Percentiles rank a stretch among this genome's conserved stretches.
phyloP scores from a whole-genome alignment of 2,329 filamentous ascomycete genomes.

The Aspergillus sp. region DNA sequence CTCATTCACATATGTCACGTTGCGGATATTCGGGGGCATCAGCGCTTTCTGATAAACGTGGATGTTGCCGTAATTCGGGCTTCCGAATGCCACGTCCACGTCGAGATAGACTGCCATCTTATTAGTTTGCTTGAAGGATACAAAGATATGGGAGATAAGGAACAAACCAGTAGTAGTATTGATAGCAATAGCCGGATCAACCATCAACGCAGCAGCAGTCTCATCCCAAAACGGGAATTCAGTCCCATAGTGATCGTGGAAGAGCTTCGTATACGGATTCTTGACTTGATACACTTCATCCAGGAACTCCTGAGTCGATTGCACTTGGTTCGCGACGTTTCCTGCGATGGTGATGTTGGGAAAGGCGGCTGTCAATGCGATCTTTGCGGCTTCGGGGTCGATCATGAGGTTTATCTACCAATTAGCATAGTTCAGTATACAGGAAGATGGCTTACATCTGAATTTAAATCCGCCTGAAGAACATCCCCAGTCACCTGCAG shows the following conservation, averaged over 20 bases:
- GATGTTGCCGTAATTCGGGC: slow-evolving; percentile 40
- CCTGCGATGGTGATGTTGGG: slow-evolving; percentile 43
- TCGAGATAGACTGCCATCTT: slow-evolving; percentile 34
- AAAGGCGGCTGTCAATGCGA: slow-evolving; percentile 45
- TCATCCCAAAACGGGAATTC: slow-evolving; percentile 45
- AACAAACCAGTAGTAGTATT: slow-evolving; percentile 32
- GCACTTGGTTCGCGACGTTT: slow-evolving; percentile 47
- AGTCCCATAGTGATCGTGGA: slow-evolving; percentile 35
- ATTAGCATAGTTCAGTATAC: slow-evolving; percentile 11
- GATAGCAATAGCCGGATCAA: slow-evolving; percentile 33
- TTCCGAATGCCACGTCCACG: slow-evolving; percentile 39
- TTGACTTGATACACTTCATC: slow-evolving; percentile 33
- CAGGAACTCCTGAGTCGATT: slow-evolving; percentile 34
- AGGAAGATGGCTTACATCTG: slow-evolving; percentile 16
- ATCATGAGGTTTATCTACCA: slow-evolving; percentile 48
- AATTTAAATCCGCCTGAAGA: slow-evolving; percentile 21
- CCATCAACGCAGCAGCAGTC: slow-evolving; percentile 36
- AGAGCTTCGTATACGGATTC: slow-evolving; percentile 35
- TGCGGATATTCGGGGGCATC: slow-evolving; percentile 28
- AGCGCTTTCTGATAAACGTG: slow-evolving; percentile 40
- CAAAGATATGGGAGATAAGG: neutral
- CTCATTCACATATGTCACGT: slow-evolving; percentile 37
- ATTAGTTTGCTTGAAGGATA: slow-evolving; percentile 1
- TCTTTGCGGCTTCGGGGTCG: slow-evolving; percentile 48
- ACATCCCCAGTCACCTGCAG: slow-evolving; percentile 23